Base-by-base conservation (phyloP, 805 yeast species). In the Nakazawaea anatomiae region DNA sequence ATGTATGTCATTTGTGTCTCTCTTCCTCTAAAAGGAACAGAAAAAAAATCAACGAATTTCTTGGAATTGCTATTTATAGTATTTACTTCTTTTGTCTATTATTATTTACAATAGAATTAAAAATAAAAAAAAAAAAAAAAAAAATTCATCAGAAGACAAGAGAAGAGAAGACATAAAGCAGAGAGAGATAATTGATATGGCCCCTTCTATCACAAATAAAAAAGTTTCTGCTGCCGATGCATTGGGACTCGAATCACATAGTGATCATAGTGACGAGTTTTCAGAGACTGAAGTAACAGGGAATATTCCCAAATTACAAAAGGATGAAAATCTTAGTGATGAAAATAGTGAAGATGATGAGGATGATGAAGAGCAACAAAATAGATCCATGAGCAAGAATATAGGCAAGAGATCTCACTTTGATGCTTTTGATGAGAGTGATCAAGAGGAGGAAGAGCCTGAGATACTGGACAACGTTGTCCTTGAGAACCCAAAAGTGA, bases 401-500 rank as follows among this genome's bases (percentile, higher is more conserved):
- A 11, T 41, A 50, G 40, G 46, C 25, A 50, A 45, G 31, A 35
- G 46, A n/a, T 32, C 36, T n/a, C 49, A 45, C 40, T 45, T 44
- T 27, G 47, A 48, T 36, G 51, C 51, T 4, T 48, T 48, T 8
- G 52, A 60, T 0, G 60, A 57, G 32, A 38, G 40, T 38, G 59
- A 56, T 18, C 43, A 44, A 6, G 60, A 47, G 3, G 55, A 50
- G n/a, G 58, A 62, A 25, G 56, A 58, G 14, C 25, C 25, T 18
- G 25, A 18, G 25, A 18, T 18, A 18, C 25, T 18, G 25, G 25
- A 18, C 3, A 18, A 18, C 25, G 25, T 18, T 18, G 48, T 57
- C 8, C 11, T 11, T 32, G 35, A 3, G 29, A 51, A 53, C 14
- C 40, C 29, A 44, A 53, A 43, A 28, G 30, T 38, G 46, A 42